Percentiles rank a stretch among this genome's conserved stretches.
Conservation (phyloP, 1,284 basidiomycete genomes). For the Tylopilus sp. region DNA sequence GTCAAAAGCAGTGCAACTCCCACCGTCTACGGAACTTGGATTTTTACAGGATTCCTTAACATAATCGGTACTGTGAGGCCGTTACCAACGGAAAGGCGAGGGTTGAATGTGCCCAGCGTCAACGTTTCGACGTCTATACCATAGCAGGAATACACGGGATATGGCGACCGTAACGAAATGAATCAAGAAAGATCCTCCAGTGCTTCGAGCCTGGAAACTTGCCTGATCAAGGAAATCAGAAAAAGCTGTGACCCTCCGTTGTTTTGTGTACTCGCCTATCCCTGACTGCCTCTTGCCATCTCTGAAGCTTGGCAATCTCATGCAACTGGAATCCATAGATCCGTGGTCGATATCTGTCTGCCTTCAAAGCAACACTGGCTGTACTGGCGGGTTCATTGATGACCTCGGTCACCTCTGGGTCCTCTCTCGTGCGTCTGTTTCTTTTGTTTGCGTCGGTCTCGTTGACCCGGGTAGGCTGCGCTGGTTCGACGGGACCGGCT, state of each 20-base stretch:
- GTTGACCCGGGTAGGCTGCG: slow-evolving; percentile 23
- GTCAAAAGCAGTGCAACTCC: neutral
- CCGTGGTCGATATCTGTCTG: slow-evolving; percentile 83
- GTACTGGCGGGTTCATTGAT: slow-evolving; percentile 67
- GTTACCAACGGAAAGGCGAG: neutral
- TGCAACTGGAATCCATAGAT: slow-evolving; percentile 95
- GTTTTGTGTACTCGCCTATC: slow-evolving; percentile 60
- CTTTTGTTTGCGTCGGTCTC: slow-evolving; percentile 39
- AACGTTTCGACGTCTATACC: slow-evolving; percentile 1
- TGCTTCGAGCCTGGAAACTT: slow-evolving; percentile 30
- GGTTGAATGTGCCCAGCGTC: neutral
- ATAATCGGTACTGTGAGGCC: neutral
- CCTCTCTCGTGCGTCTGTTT: slow-evolving; percentile 49
- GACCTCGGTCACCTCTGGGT: slow-evolving; percentile 48
- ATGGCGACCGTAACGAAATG: neutral
- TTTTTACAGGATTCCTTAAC: neutral
- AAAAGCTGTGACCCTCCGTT: neutral
- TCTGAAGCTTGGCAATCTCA: slow-evolving; percentile 86
- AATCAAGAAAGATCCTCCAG: slow-evolving; percentile 32
- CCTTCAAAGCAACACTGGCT: slow-evolving; percentile 77
- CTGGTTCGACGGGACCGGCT: slow-evolving; percentile 56
- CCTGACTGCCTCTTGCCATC: slow-evolving; percentile 89
- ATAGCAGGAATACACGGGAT: slow-evolving; percentile 4
- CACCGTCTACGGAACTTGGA: neutral
- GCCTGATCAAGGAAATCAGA: slow-evolving; percentile 23